Evolutionary conservation across 305 asterid genomes (phyloP), one percentile per base, ranked within the genome.

Genomic region (Stenogyne calaminthoides): DNA sequence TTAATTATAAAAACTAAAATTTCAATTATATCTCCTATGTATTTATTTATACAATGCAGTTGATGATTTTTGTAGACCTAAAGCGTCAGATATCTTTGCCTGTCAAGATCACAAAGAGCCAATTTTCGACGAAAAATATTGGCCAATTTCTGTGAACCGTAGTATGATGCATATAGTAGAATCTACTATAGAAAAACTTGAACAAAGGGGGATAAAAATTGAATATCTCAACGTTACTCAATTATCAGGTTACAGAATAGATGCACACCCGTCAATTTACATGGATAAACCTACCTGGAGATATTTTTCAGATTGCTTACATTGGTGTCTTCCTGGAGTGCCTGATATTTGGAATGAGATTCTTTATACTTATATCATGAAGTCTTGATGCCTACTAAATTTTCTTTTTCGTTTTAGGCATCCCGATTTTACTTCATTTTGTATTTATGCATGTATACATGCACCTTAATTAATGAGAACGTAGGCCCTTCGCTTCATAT

Each of bases 241-340:
- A 11, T 71, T 92, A 39, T 87, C 95, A 0, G 87, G 81, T 16
- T 85, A 89, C 64, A 80, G 98, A 19, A 83, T 74, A 27, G 97
- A 92, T 65, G 96, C 84, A 0, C 98, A 87, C 75, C 87, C 90
- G 3, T 77, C 97, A 0, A 74, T 86, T 19, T 76, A 84, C 25
- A 73, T 9, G 60, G n/a, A 18, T 14, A 55, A 15, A 20, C 29
- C 32, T 1, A 1, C 4, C 2, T 19, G 22, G 32, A 15, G 22
- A 6, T 16, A 7, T 6, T 49, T 15, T 9, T 55, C 86, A 7
- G 98, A 91, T 52, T 93, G 96, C 40, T 69, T 72, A 0, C 98
- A 93, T 71, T 93, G 96, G 95, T 93, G 98, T 57, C 91, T 93
- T 12, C 98, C 97, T 0, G 97, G 98, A 55, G 90, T 93, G 20